These are phyloP conservation scores for Mycothermus thermophilus DNA, from an alignment of 495 filamentous ascomycete species.

Conservation along the genomic window DNA sequence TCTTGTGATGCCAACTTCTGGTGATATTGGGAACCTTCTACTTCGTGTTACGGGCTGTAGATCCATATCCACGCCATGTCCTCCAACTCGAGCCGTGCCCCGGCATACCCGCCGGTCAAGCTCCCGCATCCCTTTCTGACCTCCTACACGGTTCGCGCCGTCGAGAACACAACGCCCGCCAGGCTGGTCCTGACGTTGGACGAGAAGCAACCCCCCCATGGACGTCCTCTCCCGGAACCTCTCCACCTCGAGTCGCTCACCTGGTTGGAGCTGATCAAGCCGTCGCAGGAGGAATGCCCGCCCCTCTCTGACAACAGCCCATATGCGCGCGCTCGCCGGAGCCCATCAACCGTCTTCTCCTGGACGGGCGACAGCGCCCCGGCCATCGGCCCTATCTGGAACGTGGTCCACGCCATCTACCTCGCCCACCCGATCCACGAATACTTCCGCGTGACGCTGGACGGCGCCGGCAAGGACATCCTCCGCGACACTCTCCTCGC, in stretches of 20 bases:
- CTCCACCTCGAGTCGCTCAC: conserved; percentile 20
- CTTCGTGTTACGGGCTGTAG: no score
- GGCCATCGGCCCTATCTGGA: conserved; percentile 42
- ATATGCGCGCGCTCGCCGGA: conserved; percentile 28
- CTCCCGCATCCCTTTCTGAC: conserved; percentile 29
- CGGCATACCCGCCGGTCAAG: conserved; percentile 13
- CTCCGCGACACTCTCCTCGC: conserved; percentile 34
- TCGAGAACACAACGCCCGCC: conserved; percentile 1
- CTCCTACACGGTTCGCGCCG: conserved; percentile 19
- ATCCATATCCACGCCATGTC: no score
- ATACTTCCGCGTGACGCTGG: conserved; percentile 33
- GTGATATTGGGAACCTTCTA: no score
- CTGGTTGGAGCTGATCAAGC: conserved; percentile 22
- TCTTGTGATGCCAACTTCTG: no score
- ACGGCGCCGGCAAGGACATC: conserved; percentile 24
- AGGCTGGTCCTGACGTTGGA: conserved; percentile 12
- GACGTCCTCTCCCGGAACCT: conserved; percentile 12
- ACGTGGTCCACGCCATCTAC: conserved; percentile 41
- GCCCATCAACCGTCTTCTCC: conserved; percentile 18
- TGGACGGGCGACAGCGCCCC: conserved; percentile 26
- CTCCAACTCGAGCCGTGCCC: no score
- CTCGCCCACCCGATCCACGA: conserved; percentile 38
- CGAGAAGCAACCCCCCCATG: conserved; percentile 4
- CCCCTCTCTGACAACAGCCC: conserved; percentile 27
- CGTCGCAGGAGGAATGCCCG: conserved; percentile 21